Evolutionary conservation across 169 alveolate species (phyloP).

Genomic region (Neospora caninum): DNA sequence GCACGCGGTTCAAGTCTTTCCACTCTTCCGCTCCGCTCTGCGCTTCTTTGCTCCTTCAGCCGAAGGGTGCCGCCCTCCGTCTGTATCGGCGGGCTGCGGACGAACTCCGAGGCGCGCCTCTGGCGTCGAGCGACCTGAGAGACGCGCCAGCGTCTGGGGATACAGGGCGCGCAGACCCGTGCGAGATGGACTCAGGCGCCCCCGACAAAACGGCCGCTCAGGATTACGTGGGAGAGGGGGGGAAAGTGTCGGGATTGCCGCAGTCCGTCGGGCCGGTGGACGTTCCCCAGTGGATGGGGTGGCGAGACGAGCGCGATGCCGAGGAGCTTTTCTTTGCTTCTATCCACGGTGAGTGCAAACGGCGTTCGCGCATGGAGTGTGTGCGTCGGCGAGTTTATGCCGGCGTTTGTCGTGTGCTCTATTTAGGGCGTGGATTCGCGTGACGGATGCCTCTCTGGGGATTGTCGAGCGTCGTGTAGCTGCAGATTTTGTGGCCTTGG

Average conservation of each 20-base stretch:
- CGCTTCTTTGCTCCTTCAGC: not conserved
- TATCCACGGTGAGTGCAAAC: slow-evolving; percentile 80
- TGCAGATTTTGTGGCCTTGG: no score
- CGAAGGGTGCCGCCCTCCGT: not conserved
- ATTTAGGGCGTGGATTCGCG: no score
- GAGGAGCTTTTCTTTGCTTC: slow-evolving; percentile 92
- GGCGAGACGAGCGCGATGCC: slow-evolving; percentile 87
- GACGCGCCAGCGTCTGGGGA: not conserved
- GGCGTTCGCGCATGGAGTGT: not conserved
- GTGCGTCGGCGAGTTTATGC: no score
- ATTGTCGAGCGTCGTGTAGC: no score
- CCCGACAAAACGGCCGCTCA: not conserved
- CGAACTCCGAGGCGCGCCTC: not conserved
- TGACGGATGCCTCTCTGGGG: no score
- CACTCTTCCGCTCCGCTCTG: not conserved
- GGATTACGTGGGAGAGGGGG: not conserved
- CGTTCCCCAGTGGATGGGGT: slow-evolving; percentile 80
- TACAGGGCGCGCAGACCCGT: not conserved
- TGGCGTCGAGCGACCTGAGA: not conserved
- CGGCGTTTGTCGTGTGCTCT: no score
- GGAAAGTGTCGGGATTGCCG: not conserved
- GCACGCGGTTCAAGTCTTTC: not conserved
- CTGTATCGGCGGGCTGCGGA: slow-evolving; percentile 14
- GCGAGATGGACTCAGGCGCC: not conserved
- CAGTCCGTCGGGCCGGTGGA: not conserved